Evolutionary conservation across 495 filamentous ascomycete species (phyloP).

Genomic region (Podospora didyma): DNA sequence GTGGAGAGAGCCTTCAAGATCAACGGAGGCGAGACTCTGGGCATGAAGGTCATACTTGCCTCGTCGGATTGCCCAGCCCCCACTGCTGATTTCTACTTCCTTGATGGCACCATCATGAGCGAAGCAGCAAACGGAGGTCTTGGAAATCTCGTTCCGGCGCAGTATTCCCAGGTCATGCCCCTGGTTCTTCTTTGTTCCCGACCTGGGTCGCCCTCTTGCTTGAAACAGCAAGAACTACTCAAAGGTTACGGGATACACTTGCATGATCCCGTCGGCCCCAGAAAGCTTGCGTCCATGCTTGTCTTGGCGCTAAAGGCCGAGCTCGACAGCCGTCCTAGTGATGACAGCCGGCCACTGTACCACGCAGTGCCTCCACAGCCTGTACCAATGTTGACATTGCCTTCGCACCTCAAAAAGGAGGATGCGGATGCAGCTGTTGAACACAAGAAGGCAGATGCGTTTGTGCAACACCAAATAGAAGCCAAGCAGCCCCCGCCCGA

Average conservation of each 20-base stretch:
- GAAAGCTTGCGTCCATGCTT: conserved; percentile 14
- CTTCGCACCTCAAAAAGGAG: too few relatives aligned
- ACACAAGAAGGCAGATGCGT: too few relatives aligned
- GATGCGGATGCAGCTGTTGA: too few relatives aligned
- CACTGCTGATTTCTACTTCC: conserved; percentile 19
- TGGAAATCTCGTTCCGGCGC: neutral
- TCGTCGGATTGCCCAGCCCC: conserved; percentile 6
- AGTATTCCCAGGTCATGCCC: conserved; percentile 4
- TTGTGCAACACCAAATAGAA: too few relatives aligned
- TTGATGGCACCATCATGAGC: conserved; percentile 10
- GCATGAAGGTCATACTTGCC: conserved; percentile 12
- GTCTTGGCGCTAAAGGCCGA: conserved; percentile 1
- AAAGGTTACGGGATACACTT: conserved; percentile 14
- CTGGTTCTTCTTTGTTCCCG: conserved; percentile 19
- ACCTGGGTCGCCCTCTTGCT: conserved; percentile 6
- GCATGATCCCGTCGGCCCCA: conserved; percentile 21
- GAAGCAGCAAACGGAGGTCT: neutral
- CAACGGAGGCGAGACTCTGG: conserved; percentile 13
- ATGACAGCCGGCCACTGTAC: neutral
- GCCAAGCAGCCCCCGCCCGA: neutral
- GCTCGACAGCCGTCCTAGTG: conserved; percentile 19
- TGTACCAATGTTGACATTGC: too few relatives aligned
- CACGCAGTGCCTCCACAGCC: neutral
- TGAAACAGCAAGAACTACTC: conserved; percentile 1
- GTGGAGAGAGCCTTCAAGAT: conserved; percentile 13